Conservation (phyloP, 495 filamentous ascomycete species). For the Neurospora pannonica region DNA sequence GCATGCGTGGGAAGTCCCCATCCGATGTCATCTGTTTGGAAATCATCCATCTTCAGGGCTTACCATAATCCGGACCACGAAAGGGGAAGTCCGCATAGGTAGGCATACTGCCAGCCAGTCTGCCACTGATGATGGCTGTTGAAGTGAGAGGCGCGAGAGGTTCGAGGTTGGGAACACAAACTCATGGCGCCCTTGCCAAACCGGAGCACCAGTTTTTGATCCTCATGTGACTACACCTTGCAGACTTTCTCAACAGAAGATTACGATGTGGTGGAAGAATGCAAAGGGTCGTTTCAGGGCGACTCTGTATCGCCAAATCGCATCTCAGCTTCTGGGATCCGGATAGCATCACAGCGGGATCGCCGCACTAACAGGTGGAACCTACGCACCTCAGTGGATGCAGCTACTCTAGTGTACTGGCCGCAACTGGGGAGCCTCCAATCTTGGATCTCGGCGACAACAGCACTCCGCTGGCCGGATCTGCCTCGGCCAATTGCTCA, state of each 20-base stretch:
- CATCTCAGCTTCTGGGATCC: not conserved
- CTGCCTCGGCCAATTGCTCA: not conserved
- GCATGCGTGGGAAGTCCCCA: no score
- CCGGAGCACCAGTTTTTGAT: not conserved
- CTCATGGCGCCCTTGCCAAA: not conserved
- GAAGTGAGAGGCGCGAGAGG: not conserved
- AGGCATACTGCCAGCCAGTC: not conserved
- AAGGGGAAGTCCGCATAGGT: not conserved
- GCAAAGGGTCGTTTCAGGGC: not conserved
- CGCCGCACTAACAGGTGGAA: not conserved
- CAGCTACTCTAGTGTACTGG: not conserved
- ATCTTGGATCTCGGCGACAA: not conserved
- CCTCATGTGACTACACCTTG: not conserved
- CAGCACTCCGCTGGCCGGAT: not conserved
- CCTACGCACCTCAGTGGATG: not conserved
- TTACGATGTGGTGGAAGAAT: not conserved
- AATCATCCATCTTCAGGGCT: not conserved
- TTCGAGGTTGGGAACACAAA: not conserved
- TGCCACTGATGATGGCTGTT: not conserved
- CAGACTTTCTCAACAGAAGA: not conserved
- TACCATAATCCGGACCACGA: not conserved
- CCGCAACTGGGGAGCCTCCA: not conserved
- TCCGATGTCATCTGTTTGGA: not conserved
- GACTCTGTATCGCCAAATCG: not conserved
- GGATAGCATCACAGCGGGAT: not conserved